These are phyloP conservation scores for Botrytis medusae DNA, from an alignment of 2,329 filamentous ascomycete species.

Conservation along the genomic window DNA sequence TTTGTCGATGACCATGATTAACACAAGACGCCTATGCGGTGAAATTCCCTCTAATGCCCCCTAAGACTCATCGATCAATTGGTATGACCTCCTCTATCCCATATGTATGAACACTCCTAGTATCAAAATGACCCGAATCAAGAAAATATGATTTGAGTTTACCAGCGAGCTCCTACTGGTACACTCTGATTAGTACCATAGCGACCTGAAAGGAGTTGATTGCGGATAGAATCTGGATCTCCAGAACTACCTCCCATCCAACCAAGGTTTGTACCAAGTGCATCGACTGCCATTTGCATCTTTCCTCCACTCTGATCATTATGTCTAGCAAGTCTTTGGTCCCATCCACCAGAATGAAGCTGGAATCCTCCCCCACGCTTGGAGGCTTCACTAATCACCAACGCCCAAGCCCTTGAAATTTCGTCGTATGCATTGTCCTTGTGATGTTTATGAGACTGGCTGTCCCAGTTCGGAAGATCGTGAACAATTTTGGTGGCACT, in stretches of 20 bases:
- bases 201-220: constrained; percentile 60
- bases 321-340: constrained; percentile 81
- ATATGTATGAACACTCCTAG: constrained; percentile 35
- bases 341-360: constrained; percentile 88
- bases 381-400: constrained; percentile 85
- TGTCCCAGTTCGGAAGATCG: constrained; percentile 86
- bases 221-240: constrained; percentile 58
- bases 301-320: constrained; percentile 83
- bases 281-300: constrained; percentile 75
- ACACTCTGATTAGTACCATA: constrained; percentile 56
- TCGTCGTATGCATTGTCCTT: constrained; percentile 97
- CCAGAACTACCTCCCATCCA: constrained; percentile 63
- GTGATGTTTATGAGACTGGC: constrained; percentile 82
- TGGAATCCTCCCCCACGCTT: constrained; percentile 90
- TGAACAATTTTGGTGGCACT: constrained; percentile 89
- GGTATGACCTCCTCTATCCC: constrained; percentile 22
- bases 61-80: constrained; percentile 14
- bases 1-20: constrained; percentile 23
- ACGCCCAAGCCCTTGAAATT: constrained; percentile 87
- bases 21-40: constrained; percentile 22
- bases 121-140: neutral
- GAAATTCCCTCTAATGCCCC: constrained; percentile 21
- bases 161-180: constrained; percentile 59
- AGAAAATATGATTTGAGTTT: neutral
- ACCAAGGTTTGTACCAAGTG: constrained; percentile 70